phyloP scores from a whole-genome alignment of 176 grass and related monocot genomes.

The Aegilops tauschii region DNA sequence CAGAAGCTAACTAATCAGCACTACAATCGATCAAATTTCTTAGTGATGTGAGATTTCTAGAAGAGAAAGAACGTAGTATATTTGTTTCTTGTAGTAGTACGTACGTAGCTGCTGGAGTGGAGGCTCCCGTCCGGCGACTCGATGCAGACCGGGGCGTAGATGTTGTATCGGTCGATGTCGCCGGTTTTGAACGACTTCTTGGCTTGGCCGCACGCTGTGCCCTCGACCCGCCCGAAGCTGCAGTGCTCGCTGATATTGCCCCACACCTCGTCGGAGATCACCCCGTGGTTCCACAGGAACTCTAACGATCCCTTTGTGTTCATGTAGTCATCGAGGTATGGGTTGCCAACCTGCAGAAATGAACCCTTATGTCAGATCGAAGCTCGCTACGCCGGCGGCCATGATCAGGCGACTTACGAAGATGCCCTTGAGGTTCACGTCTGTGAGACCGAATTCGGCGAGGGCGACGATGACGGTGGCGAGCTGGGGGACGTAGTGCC shows the following conservation, averaged over 20 bases:
- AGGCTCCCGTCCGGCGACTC: not conserved
- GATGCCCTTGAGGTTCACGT: slow-evolving; percentile 40
- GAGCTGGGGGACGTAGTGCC: slow-evolving; percentile 52
- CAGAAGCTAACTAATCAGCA: not conserved
- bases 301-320: not conserved
- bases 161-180: slow-evolving; percentile 15
- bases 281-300: slow-evolving; percentile 53
- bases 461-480: slow-evolving; percentile 21
- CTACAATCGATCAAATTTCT: not conserved
- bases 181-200: not conserved
- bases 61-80: not conserved
- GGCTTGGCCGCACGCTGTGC: not conserved
- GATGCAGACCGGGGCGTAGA: slow-evolving; percentile 44
- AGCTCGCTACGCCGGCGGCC: not conserved
- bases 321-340: slow-evolving; percentile 6
- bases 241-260: slow-evolving; percentile 23
- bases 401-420: slow-evolving; percentile 11
- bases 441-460: not conserved
- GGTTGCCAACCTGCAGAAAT: slow-evolving; percentile 40
- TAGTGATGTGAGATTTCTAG: not conserved
- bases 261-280: slow-evolving; percentile 50
- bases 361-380: not conserved
- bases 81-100: not conserved
- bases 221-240: slow-evolving; percentile 15
- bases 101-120: slow-evolving; percentile 35